Evolutionary conservation across 176 grass and related monocot genomes (phyloP), one percentile per base, ranked within the genome.

Genomic region (Phyllostachys edulis): DNA sequence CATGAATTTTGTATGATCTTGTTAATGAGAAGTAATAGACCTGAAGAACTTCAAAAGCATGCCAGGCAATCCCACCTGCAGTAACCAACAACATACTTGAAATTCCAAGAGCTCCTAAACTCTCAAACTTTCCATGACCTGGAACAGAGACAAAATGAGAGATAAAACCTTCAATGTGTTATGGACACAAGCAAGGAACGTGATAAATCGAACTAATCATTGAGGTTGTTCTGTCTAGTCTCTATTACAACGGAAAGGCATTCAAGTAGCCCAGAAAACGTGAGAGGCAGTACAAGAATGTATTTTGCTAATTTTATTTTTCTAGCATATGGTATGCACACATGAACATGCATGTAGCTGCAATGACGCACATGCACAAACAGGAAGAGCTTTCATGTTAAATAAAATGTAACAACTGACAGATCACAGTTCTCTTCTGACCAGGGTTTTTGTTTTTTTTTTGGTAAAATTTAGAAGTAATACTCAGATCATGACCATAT

Each of bases 91-190:
- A 78, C 96, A 98, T 98, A 77, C 93, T 82, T 63, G 96, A 98
- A 87, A 98, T 95, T n/a, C 87, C 87, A 87, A 98, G 93, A 64
- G 93, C 76, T 77, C 93, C 93, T 51, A 94, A 75, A 81, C 93
- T 94, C 85, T 98, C 96, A 2, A 98, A 98, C 67, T 98, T 98
- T 69, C 96, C 93, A 87, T 98, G 96, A 80, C 96, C 93, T 98
- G 75, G 45, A 84, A 89, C 12, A 42, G 71, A 29, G 55, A 50
- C 45, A 41, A 80, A 26, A 78, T 77, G 76, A 83, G 27, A 65
- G 61, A 50, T 66, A 70, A 6, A 45, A 55, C 14, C 46, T 63
- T 69, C 10, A 52, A 74, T 12, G 40, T 42, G 40, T 76, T 76
- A 18, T 63, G 34, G 64, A 52, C 50, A 14, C 6, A 39, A 12